phyloP scores from a whole-genome alignment of 345 rosid genomes.

The Dipteronia dyeriana region DNA sequence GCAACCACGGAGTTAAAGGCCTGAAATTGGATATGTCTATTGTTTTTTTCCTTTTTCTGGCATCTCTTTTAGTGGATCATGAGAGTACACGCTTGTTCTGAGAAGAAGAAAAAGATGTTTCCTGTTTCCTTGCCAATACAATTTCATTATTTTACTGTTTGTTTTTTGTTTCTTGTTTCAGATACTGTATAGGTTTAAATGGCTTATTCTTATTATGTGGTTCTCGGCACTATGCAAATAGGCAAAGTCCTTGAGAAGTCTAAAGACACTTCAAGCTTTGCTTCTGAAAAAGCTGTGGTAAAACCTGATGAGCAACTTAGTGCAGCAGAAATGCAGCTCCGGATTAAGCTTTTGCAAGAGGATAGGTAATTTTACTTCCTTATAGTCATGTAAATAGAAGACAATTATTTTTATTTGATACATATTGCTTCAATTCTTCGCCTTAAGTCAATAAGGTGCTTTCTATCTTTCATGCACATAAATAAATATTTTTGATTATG shows the following conservation, averaged over 20 bases:
- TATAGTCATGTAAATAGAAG: not conserved
- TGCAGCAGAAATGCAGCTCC: constrained; percentile 62
- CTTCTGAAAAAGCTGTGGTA: constrained; percentile 48
- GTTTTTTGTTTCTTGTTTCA: not conserved
- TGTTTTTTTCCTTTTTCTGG: not conserved
- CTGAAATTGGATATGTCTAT: not conserved
- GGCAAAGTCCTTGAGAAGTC: constrained; percentile 67
- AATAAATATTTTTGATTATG: not conserved
- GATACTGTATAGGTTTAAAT: constrained; percentile 12
- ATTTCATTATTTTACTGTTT: not conserved
- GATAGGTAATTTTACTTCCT: constrained; percentile 50
- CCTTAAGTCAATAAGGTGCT: not conserved
- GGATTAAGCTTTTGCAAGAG: constrained; percentile 71
- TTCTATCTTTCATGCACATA: not conserved
- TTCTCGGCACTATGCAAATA: constrained; percentile 32
- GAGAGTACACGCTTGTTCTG: not conserved
- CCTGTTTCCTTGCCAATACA: not conserved
- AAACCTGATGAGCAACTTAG: constrained; percentile 68
- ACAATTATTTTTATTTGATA: not conserved
- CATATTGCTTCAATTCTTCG: not conserved
- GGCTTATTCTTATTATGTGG: constrained; percentile 13
- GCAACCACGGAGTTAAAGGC: not conserved
- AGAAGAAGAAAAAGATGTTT: not conserved
- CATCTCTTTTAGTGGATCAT: not conserved
- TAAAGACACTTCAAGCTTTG: constrained; percentile 63